These are phyloP conservation scores for Scheffersomyces segobiensis DNA, from an alignment of 1,139 yeast genomes.

Conservation along the genomic window DNA sequence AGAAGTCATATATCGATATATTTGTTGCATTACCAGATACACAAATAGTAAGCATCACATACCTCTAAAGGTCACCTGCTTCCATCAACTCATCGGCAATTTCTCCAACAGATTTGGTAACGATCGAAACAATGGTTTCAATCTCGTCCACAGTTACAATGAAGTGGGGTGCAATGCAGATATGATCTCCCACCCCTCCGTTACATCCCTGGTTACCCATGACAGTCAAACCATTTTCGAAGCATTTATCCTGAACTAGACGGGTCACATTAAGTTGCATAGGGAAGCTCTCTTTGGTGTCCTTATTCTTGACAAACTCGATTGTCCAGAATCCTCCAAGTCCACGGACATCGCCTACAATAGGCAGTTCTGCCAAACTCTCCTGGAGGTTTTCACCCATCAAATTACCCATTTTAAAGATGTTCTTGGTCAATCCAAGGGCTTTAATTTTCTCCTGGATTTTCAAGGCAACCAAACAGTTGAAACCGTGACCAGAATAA, in stretches of 20 bases:
- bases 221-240: constrained; percentile 42
- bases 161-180: constrained; percentile 52
- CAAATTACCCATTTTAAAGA: constrained; percentile 48
- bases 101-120: constrained; percentile 20
- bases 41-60: too few relatives aligned
- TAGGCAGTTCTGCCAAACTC: constrained; percentile 28
- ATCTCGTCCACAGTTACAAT: constrained; percentile 47
- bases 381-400: constrained; percentile 44
- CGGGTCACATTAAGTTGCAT: constrained; percentile 30
- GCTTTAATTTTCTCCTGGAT: constrained; percentile 53
- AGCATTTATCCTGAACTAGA: constrained; percentile 33
- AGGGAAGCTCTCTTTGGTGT: constrained; percentile 49
- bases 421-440: constrained; percentile 47
- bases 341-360: constrained; percentile 62
- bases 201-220: constrained; percentile 48
- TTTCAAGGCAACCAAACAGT: constrained; percentile 59
- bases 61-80: constrained; percentile 5
- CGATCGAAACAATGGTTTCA: constrained; percentile 37
- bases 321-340: constrained; percentile 62
- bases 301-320: constrained; percentile 54
- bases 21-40: not conserved
- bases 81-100: constrained; percentile 15
- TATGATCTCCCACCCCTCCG: constrained; percentile 50
- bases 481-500: constrained; percentile 61
- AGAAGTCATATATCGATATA: too few relatives aligned